A percentile compares a stretch with the other conserved stretches of the same genome.
Evolutionary conservation across 1,139 yeast species (phyloP).

Genomic region (Sugiyamaella sp.): DNA sequence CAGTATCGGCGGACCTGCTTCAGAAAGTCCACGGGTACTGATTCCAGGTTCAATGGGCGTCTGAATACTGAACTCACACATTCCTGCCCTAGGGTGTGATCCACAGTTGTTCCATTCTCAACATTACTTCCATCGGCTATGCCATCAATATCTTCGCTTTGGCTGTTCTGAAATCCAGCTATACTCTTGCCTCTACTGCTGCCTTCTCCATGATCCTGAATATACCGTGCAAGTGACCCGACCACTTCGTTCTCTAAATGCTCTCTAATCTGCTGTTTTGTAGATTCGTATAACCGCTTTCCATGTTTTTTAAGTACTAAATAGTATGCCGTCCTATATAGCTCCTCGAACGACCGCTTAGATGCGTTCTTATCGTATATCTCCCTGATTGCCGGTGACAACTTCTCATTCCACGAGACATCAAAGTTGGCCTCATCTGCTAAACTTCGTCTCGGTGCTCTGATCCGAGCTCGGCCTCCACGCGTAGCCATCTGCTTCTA

Average conservation of each 20-base stretch:
- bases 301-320: constrained; percentile 78
- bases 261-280: constrained; percentile 52
- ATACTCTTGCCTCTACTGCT: neutral
- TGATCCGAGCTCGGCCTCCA: constrained; percentile 29
- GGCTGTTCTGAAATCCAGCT: too few relatives aligned
- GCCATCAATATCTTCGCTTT: neutral
- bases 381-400: constrained; percentile 74
- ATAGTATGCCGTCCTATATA: constrained; percentile 81
- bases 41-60: neutral
- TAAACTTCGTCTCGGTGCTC: constrained; percentile 31
- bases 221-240: constrained; percentile 28
- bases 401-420: constrained; percentile 63
- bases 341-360: constrained; percentile 76
- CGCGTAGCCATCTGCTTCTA: constrained; percentile 24
- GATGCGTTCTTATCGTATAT: constrained; percentile 78
- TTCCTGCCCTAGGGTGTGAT: neutral
- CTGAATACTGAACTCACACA: neutral
- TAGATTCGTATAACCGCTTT: constrained; percentile 65
- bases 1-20: constrained; percentile 57
- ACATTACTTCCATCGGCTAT: neutral
- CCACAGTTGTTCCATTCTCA: neutral
- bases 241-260: constrained; percentile 51
- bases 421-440: constrained; percentile 56
- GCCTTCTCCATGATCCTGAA: constrained; percentile 1
- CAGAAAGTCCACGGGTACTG: constrained; percentile 45